Conservation (phyloP, 202 grass and related monocot genomes). For the Elaeis oleifera region DNA sequence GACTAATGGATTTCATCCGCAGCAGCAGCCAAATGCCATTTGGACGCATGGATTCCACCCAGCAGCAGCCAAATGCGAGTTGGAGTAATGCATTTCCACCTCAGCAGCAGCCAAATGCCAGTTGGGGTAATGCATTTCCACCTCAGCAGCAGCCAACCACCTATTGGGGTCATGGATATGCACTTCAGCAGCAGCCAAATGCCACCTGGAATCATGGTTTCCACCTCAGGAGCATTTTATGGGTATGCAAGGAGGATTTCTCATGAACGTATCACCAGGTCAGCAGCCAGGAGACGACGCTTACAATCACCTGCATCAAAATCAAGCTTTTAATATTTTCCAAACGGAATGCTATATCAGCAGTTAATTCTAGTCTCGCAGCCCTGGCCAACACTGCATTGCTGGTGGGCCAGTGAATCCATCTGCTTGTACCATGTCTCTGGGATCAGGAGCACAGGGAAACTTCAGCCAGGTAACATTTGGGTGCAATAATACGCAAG, state of each 20-base stretch:
- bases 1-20: no score
- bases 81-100: constrained; percentile 34
- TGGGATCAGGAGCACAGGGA: constrained; percentile 26
- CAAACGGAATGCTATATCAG: constrained; percentile 27
- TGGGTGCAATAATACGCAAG: constrained; percentile 28
- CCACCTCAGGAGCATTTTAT: constrained; percentile 21
- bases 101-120: constrained; percentile 17
- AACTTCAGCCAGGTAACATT: constrained; percentile 31
- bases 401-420: constrained; percentile 27
- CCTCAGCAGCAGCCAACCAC: no score
- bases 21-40: no score
- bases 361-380: constrained; percentile 8
- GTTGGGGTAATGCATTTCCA: no score
- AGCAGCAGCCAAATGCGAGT: constrained; percentile 24
- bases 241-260: constrained; percentile 40
- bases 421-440: constrained; percentile 2
- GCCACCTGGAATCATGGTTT: no score
- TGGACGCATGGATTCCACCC: no score
- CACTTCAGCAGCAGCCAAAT: no score
- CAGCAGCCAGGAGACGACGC: constrained; percentile 30
- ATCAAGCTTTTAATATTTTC: constrained; percentile 36
- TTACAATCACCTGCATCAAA: constrained; percentile 35
- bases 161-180: no score
- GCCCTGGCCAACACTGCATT: constrained; percentile 9
- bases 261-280: constrained; percentile 36